Percentiles rank a stretch among this genome's conserved stretches.
Evolutionary conservation across 1,139 yeast genomes (phyloP).

Genomic region (Cylindricascospora bacillispora): DNA sequence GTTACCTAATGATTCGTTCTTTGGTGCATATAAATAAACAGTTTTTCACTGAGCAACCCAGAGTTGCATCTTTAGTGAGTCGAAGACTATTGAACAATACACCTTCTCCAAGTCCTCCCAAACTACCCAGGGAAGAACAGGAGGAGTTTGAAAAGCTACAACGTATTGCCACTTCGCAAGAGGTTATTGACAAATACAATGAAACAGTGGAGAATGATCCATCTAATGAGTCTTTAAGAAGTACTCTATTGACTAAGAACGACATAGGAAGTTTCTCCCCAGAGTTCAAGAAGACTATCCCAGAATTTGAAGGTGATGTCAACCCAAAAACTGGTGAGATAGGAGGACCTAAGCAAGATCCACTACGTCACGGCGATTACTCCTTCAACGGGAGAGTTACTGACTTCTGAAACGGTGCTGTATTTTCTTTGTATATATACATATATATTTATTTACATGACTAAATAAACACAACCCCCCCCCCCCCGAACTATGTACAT

Average conservation of each 20-base stretch:
- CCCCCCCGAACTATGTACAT: not conserved
- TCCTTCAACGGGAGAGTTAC: slow-evolving; percentile 93
- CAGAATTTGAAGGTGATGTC: slow-evolving; percentile 90
- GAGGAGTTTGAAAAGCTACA: slow-evolving; percentile 85
- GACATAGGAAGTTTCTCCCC: slow-evolving; percentile 61
- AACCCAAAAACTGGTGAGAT: slow-evolving; percentile 92
- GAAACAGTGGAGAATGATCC: slow-evolving; percentile 31
- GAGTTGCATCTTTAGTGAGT: no score
- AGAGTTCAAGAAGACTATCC: slow-evolving; percentile 61
- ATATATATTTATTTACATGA: not conserved
- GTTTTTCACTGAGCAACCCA: no score
- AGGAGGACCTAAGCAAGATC: slow-evolving; percentile 99
- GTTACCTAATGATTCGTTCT: no score
- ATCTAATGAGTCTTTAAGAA: slow-evolving; percentile 26
- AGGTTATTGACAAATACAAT: slow-evolving; percentile 68
- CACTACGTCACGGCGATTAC: slow-evolving; percentile 86
- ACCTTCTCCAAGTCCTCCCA: slow-evolving; percentile 84
- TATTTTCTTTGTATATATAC: not conserved
- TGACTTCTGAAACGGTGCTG: slow-evolving; percentile 56
- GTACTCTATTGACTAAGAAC: slow-evolving; percentile 33
- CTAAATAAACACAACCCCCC: not conserved
- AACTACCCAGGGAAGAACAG: slow-evolving; percentile 74
- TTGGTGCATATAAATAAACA: no score
- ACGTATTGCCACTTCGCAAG: slow-evolving; percentile 66
- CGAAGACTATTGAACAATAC: no score